These are phyloP conservation scores for Ophiostoma pallidulum DNA, from an alignment of 2,329 filamentous ascomycete genomes.

Conservation along the genomic window DNA sequence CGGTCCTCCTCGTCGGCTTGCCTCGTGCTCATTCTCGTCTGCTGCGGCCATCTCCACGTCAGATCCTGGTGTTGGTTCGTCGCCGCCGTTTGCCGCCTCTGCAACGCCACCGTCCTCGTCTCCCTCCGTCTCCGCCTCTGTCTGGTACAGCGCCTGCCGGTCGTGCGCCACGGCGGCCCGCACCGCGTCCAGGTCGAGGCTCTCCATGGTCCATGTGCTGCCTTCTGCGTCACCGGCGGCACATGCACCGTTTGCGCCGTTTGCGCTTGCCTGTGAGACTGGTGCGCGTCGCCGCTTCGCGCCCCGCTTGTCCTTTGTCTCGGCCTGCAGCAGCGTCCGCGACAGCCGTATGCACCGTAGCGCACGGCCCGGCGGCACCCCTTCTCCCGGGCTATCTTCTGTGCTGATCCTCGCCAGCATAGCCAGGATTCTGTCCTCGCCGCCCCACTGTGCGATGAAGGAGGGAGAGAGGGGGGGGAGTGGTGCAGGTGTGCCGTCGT, in stretches of 20 bases:
- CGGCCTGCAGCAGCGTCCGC: slow-evolving; percentile 15
- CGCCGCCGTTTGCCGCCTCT: background rate
- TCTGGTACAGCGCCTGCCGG: slow-evolving; percentile 5
- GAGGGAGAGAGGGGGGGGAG: too few relatives aligned
- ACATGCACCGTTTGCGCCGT: background rate
- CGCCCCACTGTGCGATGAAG: slow-evolving; percentile 14
- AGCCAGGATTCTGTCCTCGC: slow-evolving; percentile 7
- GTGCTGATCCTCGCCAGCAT: slow-evolving; percentile 2
- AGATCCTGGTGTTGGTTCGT: too few relatives aligned
- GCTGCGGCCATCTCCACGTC: slow-evolving; percentile 7
- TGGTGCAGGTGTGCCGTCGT: background rate
- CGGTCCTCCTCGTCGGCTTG: slow-evolving; percentile 12
- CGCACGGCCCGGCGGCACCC: slow-evolving; percentile 18
- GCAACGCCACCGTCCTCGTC: background rate
- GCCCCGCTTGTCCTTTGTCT: background rate
- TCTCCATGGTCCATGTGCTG: slow-evolving; percentile 7
- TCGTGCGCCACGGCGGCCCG: slow-evolving; percentile 8
- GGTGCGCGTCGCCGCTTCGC: too few relatives aligned
- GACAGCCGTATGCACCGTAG: slow-evolving; percentile 22
- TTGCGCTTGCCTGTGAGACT: background rate
- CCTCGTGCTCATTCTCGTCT: slow-evolving; percentile 10
- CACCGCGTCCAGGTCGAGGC: slow-evolving; percentile 10
- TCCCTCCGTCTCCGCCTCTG: background rate
- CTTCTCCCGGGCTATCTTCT: background rate
- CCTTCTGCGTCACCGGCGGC: background rate